Evolutionary conservation across 1,284 basidiomycete genomes (phyloP).

Genomic region (Leccinum pallidistipes): DNA sequence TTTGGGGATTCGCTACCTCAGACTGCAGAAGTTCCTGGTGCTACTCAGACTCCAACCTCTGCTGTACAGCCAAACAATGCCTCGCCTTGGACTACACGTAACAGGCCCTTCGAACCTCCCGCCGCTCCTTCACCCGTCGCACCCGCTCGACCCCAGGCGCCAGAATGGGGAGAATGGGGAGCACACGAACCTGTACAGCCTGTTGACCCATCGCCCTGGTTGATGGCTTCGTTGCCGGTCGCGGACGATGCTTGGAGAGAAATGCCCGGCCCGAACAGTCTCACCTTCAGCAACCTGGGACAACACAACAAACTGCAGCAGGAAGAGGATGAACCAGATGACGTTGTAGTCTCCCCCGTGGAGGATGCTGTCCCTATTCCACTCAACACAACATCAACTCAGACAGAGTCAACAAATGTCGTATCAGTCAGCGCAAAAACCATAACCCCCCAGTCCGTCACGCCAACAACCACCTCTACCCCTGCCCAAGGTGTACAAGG

Average conservation of each 20-base stretch:
- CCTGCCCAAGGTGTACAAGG: constrained; percentile 8
- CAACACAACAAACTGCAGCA: constrained; percentile 51
- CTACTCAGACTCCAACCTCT: constrained; percentile 26
- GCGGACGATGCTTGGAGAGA: constrained; percentile 50
- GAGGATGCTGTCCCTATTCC: constrained; percentile 15
- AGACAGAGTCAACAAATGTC: constrained; percentile 15
- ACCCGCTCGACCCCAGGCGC: constrained; percentile 21
- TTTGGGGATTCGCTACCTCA: constrained; percentile 26
- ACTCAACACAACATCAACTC: constrained; percentile 12
- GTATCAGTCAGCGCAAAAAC: constrained; percentile 13
- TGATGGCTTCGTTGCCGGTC: constrained; percentile 43
- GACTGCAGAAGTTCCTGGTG: constrained; percentile 18
- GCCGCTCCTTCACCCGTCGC: constrained; percentile 27
- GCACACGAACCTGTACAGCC: constrained; percentile 18
- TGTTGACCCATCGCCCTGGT: constrained; percentile 54
- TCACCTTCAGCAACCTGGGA: constrained; percentile 57
- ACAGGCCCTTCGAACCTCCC: constrained; percentile 22
- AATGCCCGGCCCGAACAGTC: constrained; percentile 43
- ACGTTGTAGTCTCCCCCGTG: constrained; percentile 10
- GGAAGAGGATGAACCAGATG: constrained; percentile 19
- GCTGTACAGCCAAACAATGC: constrained; percentile 23
- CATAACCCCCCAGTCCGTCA: constrained; percentile 9
- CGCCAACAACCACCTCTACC: constrained; percentile 6
- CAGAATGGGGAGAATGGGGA: constrained; percentile 34
- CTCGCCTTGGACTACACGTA: constrained; percentile 27